Evolutionary conservation across 2,329 filamentous ascomycete species (phyloP).

Genomic region (Polychaeton citri): DNA sequence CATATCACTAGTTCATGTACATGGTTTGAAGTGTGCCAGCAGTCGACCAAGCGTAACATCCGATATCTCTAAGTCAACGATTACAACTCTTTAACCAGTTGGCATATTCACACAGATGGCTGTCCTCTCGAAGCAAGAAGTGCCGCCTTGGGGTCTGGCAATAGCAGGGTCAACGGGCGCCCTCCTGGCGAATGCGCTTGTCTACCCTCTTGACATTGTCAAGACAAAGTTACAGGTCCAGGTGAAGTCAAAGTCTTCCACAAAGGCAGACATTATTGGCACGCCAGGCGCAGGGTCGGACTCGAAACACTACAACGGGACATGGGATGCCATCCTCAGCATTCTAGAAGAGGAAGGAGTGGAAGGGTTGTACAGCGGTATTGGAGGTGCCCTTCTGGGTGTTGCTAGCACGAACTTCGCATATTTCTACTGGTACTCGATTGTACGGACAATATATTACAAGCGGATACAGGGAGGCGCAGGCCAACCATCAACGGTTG

Average conservation of each 20-base stretch:
- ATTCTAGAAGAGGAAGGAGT: constrained; percentile 73
- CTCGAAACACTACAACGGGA: constrained; percentile 64
- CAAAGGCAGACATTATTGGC: neutral
- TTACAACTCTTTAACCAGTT: too few species aligned
- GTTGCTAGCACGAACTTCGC: constrained; percentile 97
- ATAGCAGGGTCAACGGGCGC: constrained; percentile 87
- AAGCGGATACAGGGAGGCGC: constrained; percentile 24
- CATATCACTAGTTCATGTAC: too few species aligned
- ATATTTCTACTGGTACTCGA: constrained; percentile 98
- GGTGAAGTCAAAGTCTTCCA: constrained; percentile 44
- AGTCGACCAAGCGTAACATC: too few species aligned
- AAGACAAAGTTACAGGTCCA: constrained; percentile 96
- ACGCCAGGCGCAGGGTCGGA: constrained; percentile 26
- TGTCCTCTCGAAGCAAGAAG: constrained; percentile 30
- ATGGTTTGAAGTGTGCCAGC: too few species aligned
- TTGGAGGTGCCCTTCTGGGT: constrained; percentile 72
- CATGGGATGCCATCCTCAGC: constrained; percentile 70
- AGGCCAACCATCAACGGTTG: constrained; percentile 58
- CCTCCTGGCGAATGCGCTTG: constrained; percentile 84
- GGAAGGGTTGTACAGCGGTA: constrained; percentile 74
- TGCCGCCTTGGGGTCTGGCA: constrained; percentile 87
- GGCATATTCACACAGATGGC: neutral
- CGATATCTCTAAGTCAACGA: too few species aligned
- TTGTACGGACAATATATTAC: constrained; percentile 71
- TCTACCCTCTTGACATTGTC: constrained; percentile 93